Evolutionary conservation across 352 stramenopile genomes (phyloP).

Genomic region (Ophiocytium majus): DNA sequence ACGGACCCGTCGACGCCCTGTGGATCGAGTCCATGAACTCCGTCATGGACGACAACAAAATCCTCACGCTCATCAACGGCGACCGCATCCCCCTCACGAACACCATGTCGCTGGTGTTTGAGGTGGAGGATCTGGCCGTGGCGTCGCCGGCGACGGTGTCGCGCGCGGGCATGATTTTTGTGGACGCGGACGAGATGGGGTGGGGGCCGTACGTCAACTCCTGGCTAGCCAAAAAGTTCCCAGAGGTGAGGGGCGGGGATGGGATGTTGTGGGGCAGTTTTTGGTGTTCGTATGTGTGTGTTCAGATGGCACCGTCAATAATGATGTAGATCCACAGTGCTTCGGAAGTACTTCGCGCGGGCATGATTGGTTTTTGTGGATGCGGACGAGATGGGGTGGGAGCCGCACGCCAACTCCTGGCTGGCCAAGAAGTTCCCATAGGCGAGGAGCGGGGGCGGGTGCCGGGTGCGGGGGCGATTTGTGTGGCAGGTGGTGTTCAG

Average conservation of each 20-base stretch:
- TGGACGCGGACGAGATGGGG: slow-evolving; percentile 93
- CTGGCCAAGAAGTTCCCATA: slow-evolving; percentile 77
- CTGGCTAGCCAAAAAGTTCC: slow-evolving; percentile 86
- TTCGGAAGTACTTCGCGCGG: no score
- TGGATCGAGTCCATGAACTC: slow-evolving; percentile 97
- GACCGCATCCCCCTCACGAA: slow-evolving; percentile 86
- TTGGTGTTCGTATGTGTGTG: no score
- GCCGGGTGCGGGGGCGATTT: no score
- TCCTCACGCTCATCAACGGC: slow-evolving; percentile 89
- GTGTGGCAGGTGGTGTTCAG: no score
- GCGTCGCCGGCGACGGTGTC: slow-evolving; percentile 94
- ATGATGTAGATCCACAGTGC: no score
- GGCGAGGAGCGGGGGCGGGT: no score
- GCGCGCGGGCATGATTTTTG: slow-evolving; percentile 93
- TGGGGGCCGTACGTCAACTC: slow-evolving; percentile 90
- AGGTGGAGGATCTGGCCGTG: slow-evolving; percentile 87
- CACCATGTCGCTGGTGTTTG: slow-evolving; percentile 88
- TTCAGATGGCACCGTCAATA: no score
- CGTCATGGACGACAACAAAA: slow-evolving; percentile 94
- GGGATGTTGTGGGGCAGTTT: no score
- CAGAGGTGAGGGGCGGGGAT: no score
- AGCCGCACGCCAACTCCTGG: slow-evolving; percentile 90
- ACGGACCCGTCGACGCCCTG: slow-evolving; percentile 90
- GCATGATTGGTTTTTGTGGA: slow-evolving; percentile 96
- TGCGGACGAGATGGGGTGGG: slow-evolving; percentile 93